A percentile compares a stretch with the other conserved stretches of the same genome.
These are phyloP conservation scores for Drosera capensis DNA, from an alignment of 148 eudicot species.

Conservation along the genomic window DNA sequence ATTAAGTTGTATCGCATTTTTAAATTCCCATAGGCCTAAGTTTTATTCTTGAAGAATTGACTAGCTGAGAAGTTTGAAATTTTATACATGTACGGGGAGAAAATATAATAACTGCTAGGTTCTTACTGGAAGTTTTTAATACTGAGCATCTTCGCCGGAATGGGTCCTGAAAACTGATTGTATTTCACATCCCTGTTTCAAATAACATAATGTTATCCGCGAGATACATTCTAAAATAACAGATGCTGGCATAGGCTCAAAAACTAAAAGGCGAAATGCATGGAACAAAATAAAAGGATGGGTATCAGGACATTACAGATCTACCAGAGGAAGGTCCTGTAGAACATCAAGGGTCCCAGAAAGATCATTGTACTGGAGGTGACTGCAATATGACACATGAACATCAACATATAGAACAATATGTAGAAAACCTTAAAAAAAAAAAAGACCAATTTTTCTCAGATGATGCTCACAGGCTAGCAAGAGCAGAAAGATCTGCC, in stretches of 20 bases:
- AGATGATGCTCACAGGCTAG: conserved; percentile 35
- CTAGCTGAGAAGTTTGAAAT: not conserved
- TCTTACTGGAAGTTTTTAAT: conserved; percentile 49
- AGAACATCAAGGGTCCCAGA: conserved; percentile 58
- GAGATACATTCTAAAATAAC: not conserved
- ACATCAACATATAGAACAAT: conserved; percentile 1
- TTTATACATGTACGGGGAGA: not conserved
- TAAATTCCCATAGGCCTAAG: no score
- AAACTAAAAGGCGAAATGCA: not conserved
- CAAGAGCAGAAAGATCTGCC: conserved; percentile 28
- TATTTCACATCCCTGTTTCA: conserved; percentile 36
- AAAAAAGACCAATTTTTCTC: not conserved
- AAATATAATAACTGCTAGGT: not conserved
- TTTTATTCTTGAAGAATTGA: not conserved
- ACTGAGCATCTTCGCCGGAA: conserved; percentile 36
- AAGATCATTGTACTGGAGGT: conserved; percentile 54
- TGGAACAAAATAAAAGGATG: conserved; percentile 1
- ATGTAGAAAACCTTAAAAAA: not conserved
- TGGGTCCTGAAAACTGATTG: conserved; percentile 43
- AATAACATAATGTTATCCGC: conserved; percentile 1
- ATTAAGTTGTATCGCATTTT: no score
- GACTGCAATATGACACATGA: conserved; percentile 29
- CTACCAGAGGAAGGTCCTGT: conserved; percentile 48
- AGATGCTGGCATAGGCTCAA: not conserved
- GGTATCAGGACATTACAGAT: conserved; percentile 41